phyloP scores from a whole-genome alignment of 2,329 filamentous ascomycete species.

The Scedosporium boydii region DNA sequence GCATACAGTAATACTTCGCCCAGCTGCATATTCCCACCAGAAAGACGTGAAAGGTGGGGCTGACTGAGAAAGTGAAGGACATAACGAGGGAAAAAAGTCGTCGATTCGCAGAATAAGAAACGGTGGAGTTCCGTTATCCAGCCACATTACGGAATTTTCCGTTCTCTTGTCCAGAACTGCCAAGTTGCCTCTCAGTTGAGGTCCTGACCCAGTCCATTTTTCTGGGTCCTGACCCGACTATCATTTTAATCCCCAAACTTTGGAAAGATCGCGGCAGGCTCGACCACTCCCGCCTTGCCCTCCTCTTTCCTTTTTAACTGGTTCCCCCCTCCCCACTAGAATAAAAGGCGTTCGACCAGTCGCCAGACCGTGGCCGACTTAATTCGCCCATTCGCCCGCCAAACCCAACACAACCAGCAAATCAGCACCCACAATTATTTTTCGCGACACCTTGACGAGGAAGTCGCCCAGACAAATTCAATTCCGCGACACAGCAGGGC shows the following conservation, averaged over 20 bases:
- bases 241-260: conserved; percentile 7
- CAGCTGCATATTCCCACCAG: not conserved
- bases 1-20: not conserved
- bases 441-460: conserved; percentile 1
- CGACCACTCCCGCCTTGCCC: not conserved
- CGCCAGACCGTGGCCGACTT: not conserved
- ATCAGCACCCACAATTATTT: conserved; percentile 6
- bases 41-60: not conserved
- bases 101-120: not conserved
- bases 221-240: conserved; percentile 3
- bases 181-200: not conserved
- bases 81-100: not conserved
- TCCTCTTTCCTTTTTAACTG: not conserved
- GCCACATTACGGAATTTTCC: not conserved
- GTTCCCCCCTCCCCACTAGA: not conserved
- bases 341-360: not conserved
- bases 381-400: conserved; percentile 6
- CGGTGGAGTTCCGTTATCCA: not conserved
- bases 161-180: not conserved
- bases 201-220: not conserved
- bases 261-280: conserved; percentile 5
- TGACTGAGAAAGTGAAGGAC: not conserved
- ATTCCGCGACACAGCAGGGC: not conserved
- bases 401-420: conserved; percentile 1
- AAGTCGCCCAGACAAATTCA: conserved; percentile 5